phyloP scores from a whole-genome alignment of 345 rosid genomes.

The Acer saccharum region DNA sequence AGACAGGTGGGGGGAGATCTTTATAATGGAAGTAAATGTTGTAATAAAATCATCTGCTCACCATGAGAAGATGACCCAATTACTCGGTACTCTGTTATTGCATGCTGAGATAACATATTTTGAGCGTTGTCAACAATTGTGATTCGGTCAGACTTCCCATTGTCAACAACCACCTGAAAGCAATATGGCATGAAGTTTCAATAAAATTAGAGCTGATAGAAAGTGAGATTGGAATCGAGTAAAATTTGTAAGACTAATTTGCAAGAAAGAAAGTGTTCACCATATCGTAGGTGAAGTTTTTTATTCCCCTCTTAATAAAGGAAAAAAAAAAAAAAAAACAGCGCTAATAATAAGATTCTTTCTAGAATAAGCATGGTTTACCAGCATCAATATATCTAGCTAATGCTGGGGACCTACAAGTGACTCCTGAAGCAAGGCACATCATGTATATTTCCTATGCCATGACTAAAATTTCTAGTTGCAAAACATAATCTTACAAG shows the following conservation, averaged over 20 bases:
- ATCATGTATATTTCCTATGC: background rate
- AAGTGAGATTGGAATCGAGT: background rate
- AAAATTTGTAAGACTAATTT: background rate
- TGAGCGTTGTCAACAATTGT: conserved; percentile 54
- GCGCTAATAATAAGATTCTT: background rate
- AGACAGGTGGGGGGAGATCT: background rate
- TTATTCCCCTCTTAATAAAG: background rate
- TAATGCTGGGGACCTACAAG: background rate
- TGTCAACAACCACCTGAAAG: conserved; percentile 71
- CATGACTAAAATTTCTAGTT: background rate
- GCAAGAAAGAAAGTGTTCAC: background rate
- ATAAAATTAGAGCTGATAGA: background rate
- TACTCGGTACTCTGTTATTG: conserved; percentile 80
- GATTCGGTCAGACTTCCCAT: conserved; percentile 91
- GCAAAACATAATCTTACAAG: background rate
- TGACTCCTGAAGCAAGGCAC: background rate
- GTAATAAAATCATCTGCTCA: conserved; percentile 34
- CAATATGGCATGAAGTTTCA: background rate
- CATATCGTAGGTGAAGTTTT: background rate
- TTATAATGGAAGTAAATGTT: background rate
- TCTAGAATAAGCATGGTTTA: background rate
- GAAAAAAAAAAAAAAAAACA: background rate
- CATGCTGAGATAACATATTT: conserved; percentile 63
- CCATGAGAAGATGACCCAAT: conserved; percentile 65
- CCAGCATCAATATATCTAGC: background rate